Base-by-base conservation (phyloP, 345 rosid genomes). In the Pistacia vera region DNA sequence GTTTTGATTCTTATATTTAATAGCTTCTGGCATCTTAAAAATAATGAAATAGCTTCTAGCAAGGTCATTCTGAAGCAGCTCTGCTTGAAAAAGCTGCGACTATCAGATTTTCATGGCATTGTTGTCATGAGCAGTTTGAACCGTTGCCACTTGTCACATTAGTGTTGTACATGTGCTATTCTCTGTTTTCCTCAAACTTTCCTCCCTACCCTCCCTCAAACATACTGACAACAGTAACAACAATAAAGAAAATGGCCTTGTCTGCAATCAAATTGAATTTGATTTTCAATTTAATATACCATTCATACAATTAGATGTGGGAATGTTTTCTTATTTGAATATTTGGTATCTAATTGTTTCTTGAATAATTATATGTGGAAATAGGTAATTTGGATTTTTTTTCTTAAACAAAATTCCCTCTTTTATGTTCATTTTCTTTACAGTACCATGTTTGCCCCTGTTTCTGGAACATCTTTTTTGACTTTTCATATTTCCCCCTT, bases 391-490 rank as follows among this genome's bases (percentile, higher is more conserved):
- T 57, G 3, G 36, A 66, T 66, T 56, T 38, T 8, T 12, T 8
- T 12, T 70, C 41, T 60, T 46, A 16, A 72, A 8, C 16, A 59
- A 70, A 36, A 44, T 22, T 20, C 2, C 61, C 33, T 11, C 41
- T 17, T 61, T 72, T 41, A 44, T 46, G 46, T 56, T 16, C 1
- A 46, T 46, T 60, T 41, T 8, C 65, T 44, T 72, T 25, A 25
- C 65, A 68, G 41, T 59, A 22, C 48, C 52, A 30, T 51, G 25
- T 10, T 48, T 61, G n/a, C 30, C 76, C n/a, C 67, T 48, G 66
- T 49, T 73, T 30, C 60, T 10, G 60, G 28, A 51, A 17, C 22
- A 60, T 17, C 30, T 52, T 73, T 63, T 41, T 44, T n/a, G 11
- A 22, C 5, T 73, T 41, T 8, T 41, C 54, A 33, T 30, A 20